A percentile compares a stretch with the other conserved stretches of the same genome.
Conservation (phyloP, 1,139 yeast genomes). For the Pichia sp. region DNA sequence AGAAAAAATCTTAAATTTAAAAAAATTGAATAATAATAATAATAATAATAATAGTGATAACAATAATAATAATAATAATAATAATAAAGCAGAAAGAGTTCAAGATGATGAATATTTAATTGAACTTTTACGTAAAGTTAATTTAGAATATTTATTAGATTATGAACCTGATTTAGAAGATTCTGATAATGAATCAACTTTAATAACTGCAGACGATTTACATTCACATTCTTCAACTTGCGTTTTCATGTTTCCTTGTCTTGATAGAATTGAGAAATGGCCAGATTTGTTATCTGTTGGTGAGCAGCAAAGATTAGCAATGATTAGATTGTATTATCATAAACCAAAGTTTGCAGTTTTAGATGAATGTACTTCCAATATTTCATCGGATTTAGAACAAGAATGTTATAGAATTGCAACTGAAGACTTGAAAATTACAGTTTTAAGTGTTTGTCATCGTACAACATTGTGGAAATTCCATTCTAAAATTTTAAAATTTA, state of each 20-base stretch:
- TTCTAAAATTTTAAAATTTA: conserved; percentile 67
- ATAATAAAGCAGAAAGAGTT: conserved; percentile 24
- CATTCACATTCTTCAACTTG: conserved; percentile 1
- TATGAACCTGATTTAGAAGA: conserved; percentile 15
- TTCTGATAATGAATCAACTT: conserved; percentile 6
- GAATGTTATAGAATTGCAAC: conserved; percentile 79
- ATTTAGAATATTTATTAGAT: conserved; percentile 48
- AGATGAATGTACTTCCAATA: conserved; percentile 94
- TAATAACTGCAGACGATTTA: neutral
- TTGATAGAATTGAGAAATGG: conserved; percentile 76
- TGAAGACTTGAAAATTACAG: conserved; percentile 69
- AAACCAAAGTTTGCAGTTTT: conserved; percentile 87
- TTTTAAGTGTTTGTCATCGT: conserved; percentile 86
- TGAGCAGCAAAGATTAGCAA: conserved; percentile 88
- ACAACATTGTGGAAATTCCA: conserved; percentile 94
- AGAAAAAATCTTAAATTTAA: conserved; percentile 26
- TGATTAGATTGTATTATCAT: conserved; percentile 89
- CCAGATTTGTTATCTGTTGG: conserved; percentile 83
- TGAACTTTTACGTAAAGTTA: conserved; percentile 53
- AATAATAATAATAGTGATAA: conserved; percentile 2
- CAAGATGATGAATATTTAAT: conserved; percentile 57
- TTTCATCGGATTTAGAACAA: conserved; percentile 84
- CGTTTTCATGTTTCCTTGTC: conserved; percentile 24
- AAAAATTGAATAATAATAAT: neutral
- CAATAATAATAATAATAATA: neutral